Evolutionary conservation across 768 basidiomycete species (phyloP), one percentile per base, ranked within the genome.

Genomic region (Tremella yokohamensis): DNA sequence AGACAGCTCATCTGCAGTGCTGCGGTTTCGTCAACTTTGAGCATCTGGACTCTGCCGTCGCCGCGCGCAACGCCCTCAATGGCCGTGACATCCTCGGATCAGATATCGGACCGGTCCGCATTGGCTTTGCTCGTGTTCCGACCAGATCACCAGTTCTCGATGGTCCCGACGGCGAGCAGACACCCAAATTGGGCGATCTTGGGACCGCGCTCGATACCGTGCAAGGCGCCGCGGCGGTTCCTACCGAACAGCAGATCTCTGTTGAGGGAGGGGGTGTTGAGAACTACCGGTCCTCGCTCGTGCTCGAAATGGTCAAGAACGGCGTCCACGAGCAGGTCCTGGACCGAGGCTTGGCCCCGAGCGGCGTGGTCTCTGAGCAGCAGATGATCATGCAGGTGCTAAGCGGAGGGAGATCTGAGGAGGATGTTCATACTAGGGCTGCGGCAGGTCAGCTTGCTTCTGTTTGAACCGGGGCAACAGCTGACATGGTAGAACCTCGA

Each of bases 331-430:
- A 72, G 34, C 68, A 72, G 40, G 68, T 74, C 15, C 38, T 70
- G 8, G 62, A 67, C 40, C 68, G 66, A 45, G 68, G 67, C 4
- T 45, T 68, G 40, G 82, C 85, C 8, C 84, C 85, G 4, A 70
- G 64, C 44, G 68, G 69, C 3, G 84, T 93, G 13, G 67, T 72
- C 54, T 92, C 89, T 2, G 94, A 98, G 77, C 89, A 92, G 73
- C 93, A 97, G 78, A 89, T 96, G 87, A 87, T 99, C 63, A 87
- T 98, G 87, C 84, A 86, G 70, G 91, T 97, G 76, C 82, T 99
- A 18, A 86, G 88, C 69, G 84, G 80, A 24, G 87, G 91, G 38
- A 82, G 83, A 58, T 74, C 79, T 1, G 88, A 92, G 60, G 85
- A 88, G 6, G 92, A 94, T 69, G 81, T 82, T 38, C 91, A 98